Conservation (phyloP, 768 basidiomycete species). For the Termitomyces heimii region DNA sequence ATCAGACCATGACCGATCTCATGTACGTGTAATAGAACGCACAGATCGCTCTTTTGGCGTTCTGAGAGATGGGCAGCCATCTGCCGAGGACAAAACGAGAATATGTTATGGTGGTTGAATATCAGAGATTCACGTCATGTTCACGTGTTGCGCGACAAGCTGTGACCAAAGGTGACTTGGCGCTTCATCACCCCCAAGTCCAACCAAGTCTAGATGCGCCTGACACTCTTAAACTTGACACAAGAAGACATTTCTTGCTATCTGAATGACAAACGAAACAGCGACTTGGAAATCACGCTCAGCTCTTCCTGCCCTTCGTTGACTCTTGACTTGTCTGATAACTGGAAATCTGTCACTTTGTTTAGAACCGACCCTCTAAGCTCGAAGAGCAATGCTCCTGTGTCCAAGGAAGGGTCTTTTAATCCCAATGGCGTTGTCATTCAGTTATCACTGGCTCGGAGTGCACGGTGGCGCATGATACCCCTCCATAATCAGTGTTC, state of each 20-base stretch:
- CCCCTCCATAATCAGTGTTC: constrained; percentile 36
- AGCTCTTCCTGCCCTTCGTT: background rate
- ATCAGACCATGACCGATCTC: background rate
- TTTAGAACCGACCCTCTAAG: background rate
- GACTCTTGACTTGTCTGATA: background rate
- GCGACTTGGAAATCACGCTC: background rate
- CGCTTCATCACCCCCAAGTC: no score
- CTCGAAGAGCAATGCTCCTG: background rate
- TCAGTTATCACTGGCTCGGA: constrained; percentile 21
- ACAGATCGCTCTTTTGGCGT: constrained; percentile 11
- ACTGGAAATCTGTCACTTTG: background rate
- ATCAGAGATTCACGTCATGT: background rate
- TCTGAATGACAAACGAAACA: background rate
- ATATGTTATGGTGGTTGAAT: background rate
- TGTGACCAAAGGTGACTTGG: background rate
- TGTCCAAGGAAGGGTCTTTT: constrained; percentile 16
- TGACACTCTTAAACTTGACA: constrained; percentile 10
- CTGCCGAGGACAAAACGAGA: background rate
- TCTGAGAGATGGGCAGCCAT: constrained; percentile 10
- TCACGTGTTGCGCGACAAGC: constrained; percentile 1
- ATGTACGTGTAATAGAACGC: background rate
- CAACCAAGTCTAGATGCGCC: no score
- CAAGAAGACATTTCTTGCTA: constrained; percentile 3
- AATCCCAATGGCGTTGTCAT: constrained; percentile 20
- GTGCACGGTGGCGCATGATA: constrained; percentile 42